Evolutionary conservation across 768 basidiomycete species (phyloP).

Genomic region (Leccinum ochraceum): DNA sequence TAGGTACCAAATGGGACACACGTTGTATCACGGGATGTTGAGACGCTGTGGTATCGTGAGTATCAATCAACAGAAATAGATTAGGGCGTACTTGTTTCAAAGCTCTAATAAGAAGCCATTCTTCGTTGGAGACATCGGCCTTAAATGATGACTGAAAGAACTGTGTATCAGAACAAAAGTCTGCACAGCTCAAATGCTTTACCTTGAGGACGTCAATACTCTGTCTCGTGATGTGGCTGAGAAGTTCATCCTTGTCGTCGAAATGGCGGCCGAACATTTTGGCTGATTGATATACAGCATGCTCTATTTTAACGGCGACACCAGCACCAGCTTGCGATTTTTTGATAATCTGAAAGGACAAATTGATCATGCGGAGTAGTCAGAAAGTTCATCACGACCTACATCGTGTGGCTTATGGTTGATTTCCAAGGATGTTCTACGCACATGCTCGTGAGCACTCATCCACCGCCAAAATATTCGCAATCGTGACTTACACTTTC

Average conservation of each 20-base stretch:
- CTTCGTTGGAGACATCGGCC: slow-evolving; percentile 84
- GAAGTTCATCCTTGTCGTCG: slow-evolving; percentile 91
- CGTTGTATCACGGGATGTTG: slow-evolving; percentile 33
- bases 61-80: neutral
- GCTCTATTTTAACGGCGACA: slow-evolving; percentile 98
- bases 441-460: slow-evolving; percentile 3
- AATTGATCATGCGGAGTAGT: neutral
- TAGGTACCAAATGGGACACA: slow-evolving; percentile 6
- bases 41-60: slow-evolving; percentile 35
- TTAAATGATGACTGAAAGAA: slow-evolving; percentile 73
- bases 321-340: slow-evolving; percentile 94
- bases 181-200: slow-evolving; percentile 6
- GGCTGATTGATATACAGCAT: slow-evolving; percentile 92
- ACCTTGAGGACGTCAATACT: slow-evolving; percentile 97
- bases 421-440: slow-evolving; percentile 92
- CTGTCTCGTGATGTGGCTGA: slow-evolving; percentile 87
- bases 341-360: slow-evolving; percentile 69
- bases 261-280: slow-evolving; percentile 97
- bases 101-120: slow-evolving; percentile 90
- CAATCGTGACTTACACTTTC: slow-evolving; percentile 70
- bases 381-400: slow-evolving; percentile 21
- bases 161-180: slow-evolving; percentile 6
- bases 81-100: slow-evolving; percentile 63
- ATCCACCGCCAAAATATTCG: neutral
- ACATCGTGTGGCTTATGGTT: slow-evolving; percentile 91